Evolutionary conservation across 805 yeast genomes (phyloP), one percentile per base, ranked within the genome.

Genomic region (Monosporozyma aerobia): DNA sequence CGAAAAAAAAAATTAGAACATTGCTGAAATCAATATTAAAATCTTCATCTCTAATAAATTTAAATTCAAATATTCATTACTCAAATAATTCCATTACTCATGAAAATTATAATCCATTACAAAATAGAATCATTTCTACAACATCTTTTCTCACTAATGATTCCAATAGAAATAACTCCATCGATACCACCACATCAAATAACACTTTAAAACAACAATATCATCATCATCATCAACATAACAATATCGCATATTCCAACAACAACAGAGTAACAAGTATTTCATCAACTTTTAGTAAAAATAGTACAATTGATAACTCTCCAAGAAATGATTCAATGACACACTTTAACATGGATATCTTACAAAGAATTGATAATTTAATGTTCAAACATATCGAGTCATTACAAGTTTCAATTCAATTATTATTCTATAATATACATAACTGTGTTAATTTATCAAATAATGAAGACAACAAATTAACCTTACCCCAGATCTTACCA

Each of bases 401-500:
- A 55, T 69, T 53, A 57, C 61, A 51, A 49, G 65, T 54, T 59
- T 63, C 61, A 49, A 60, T 61, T 48, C 70, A 49, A 55, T 61
- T 47, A 54, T 58, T 60, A 54, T 69, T 63, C 57, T 60, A 55
- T 52, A 54, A 63, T 53, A 60, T 57, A 58, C 63, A 45, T 22
- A 51, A 58, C 48, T 51, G 49, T 19, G 58, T 54, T 44, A 63
- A 52, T 13, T 50, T 59, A 37, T 44, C 54, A n/a, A 54, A 55
- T 39, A 57, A 54, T 43, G 55, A 56, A 35, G 43, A 50, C 5
- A 53, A 56, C 29, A 44, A 49, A 2, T 35, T 47, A n/a, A 43
- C 53, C 3, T 52, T 83, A 40, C 94, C 92, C 0, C 85, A 84
- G 62, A 69, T 82, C 1, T 80, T 82, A 56, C 90, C 94, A 8